These are phyloP conservation scores for Orbilia oligospora DNA, from an alignment of 2,329 filamentous ascomycete species.

Conservation along the genomic window DNA sequence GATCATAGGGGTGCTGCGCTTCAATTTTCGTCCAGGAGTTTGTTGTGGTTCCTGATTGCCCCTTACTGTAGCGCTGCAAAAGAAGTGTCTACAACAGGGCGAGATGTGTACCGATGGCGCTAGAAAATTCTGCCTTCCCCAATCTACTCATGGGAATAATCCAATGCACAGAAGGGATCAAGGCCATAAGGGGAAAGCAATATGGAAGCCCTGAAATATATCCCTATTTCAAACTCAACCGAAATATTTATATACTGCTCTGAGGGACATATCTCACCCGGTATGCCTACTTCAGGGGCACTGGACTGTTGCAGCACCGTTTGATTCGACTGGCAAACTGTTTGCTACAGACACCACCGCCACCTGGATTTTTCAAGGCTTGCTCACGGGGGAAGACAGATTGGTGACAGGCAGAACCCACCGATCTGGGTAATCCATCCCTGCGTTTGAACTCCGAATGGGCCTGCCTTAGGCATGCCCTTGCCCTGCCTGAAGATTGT, in stretches of 20 bases:
- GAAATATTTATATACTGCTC: neutral
- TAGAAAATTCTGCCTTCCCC: neutral
- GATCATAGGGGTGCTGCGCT: neutral
- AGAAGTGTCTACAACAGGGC: slow-evolving; percentile 10
- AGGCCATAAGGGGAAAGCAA: neutral
- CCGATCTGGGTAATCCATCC: slow-evolving; percentile 17
- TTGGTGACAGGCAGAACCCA: slow-evolving; percentile 10
- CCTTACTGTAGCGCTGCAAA: neutral
- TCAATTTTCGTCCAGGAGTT: neutral
- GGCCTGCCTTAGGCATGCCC: slow-evolving; percentile 45
- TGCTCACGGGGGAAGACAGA: neutral
- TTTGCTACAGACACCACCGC: neutral
- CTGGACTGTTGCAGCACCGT: neutral
- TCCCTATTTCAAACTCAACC: neutral
- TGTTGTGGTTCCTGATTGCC: slow-evolving; percentile 17
- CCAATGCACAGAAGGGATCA: neutral
- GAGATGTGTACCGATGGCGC: neutral
- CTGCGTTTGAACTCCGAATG: slow-evolving; percentile 10
- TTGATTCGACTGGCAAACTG: slow-evolving; percentile 1
- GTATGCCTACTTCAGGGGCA: slow-evolving; percentile 32
- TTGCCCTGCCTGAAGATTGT: slow-evolving; percentile 20
- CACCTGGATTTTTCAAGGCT: slow-evolving; percentile 3
- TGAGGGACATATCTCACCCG: slow-evolving; percentile 6
- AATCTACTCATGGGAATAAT: neutral
- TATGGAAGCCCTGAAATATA: neutral